Conservation (phyloP, 1,284 basidiomycete species). For the Tausonia pullulans region DNA sequence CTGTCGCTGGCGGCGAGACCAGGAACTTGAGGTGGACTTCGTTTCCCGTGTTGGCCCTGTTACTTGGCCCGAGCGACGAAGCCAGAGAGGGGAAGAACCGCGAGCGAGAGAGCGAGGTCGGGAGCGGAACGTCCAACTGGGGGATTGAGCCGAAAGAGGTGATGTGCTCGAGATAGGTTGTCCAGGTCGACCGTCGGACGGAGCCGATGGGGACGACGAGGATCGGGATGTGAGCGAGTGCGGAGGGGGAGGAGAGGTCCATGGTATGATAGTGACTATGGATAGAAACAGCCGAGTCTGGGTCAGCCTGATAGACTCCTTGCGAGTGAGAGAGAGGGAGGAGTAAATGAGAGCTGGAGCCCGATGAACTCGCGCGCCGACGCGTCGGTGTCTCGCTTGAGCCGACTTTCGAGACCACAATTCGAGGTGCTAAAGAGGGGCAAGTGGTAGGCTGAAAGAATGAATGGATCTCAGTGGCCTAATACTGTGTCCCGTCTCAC, state of each 20-base stretch:
- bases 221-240: constrained; percentile 31
- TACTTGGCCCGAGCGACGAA: constrained; percentile 1
- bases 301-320: too few relatives aligned
- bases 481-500: too few relatives aligned
- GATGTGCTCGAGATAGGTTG: constrained; percentile 21
- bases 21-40: constrained; percentile 29
- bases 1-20: constrained; percentile 23
- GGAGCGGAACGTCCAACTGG: constrained; percentile 26
- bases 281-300: too few relatives aligned
- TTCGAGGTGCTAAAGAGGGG: too few relatives aligned
- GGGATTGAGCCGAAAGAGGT: constrained; percentile 25
- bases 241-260: constrained; percentile 23
- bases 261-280: not conserved
- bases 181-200: constrained; percentile 14
- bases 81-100: constrained; percentile 15
- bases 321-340: too few relatives aligned
- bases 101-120: constrained; percentile 26
- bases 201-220: constrained; percentile 31
- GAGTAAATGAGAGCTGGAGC: too few relatives aligned
- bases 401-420: too few relatives aligned
- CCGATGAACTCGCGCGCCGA: too few relatives aligned
- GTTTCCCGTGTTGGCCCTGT: constrained; percentile 23
- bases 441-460: too few relatives aligned
- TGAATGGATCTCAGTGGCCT: too few relatives aligned
- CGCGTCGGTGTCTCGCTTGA: too few relatives aligned